Evolutionary conservation across 1,284 basidiomycete genomes (phyloP), one percentile per base, ranked within the genome.

Genomic region (Cutaneotrichosporon spelunceum): DNA sequence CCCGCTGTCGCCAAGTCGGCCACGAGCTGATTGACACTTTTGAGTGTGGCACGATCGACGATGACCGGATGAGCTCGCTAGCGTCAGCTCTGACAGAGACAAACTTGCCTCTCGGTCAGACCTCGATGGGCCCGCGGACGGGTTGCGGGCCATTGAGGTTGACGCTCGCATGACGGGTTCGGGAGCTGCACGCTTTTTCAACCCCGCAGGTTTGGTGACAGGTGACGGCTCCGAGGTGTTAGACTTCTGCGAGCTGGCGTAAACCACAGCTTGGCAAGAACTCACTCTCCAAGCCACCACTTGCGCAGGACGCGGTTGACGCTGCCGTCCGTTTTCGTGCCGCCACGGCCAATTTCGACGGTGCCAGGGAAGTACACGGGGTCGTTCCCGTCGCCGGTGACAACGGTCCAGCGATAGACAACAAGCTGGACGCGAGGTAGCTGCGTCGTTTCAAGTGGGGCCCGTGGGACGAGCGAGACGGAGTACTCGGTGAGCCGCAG

Each of bases 201-300:
- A n/a, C n/a, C n/a, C n/a, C n/a, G n/a, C 23, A 7, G 44, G 10
- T 21, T 45, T 45, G n/a, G 19, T 4, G 4, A 47, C 23, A 16
- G 29, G 47, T n/a, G 24, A 24, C 39, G n/a, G 9, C 10, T 11
- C 10, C 29, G 47, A n/a, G n/a, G n/a, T n/a, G n/a, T n/a, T n/a
- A n/a, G n/a, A 50, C 14, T 49, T 26, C 56, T 57, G 50, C 21
- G 33, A 53, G 3, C 52, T 53, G 34, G 0, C 27, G 34, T 53
- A 6, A 53, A 34, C 34, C 26, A 8, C 23, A 6, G 0, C 4
- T 2, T 4, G 8, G 33, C 1, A 1, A 5, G 8, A n/a, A 23
- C 58, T 21, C 54, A 74, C 72, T 66, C 64, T 29, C 72, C 72
- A 57, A 62, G 55, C 68, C 66, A 76, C 72, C 74, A 76, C 62